Conservation (phyloP, 1,139 yeast species). For the Blastobotrys illinoisensis region DNA sequence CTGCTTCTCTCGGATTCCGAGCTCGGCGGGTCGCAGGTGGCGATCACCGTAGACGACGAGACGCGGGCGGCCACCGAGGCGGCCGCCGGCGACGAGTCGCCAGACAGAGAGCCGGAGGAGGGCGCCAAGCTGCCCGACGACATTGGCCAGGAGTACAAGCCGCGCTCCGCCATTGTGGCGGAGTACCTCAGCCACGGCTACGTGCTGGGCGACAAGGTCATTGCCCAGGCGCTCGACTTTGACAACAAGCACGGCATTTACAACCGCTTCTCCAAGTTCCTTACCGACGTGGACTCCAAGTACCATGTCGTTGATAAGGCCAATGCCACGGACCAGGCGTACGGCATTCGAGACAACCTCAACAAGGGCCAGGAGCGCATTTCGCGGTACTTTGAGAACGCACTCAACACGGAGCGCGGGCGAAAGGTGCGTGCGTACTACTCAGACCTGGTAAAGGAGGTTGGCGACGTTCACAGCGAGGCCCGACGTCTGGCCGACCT, state of each 20-base stretch:
- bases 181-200: conserved; percentile 73
- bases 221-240: conserved; percentile 49
- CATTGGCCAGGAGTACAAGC: conserved; percentile 70
- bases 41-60: conserved; percentile 41
- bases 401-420: conserved; percentile 42
- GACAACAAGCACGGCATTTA: conserved; percentile 65
- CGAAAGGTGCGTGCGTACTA: conserved; percentile 49
- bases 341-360: conserved; percentile 35
- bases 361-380: conserved; percentile 35
- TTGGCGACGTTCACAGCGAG: conserved; percentile 61
- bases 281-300: conserved; percentile 51
- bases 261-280: conserved; percentile 49
- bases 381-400: conserved; percentile 46
- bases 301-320: conserved; percentile 55
- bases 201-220: conserved; percentile 54
- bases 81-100: conserved; percentile 30
- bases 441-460: conserved; percentile 50
- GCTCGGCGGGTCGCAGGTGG: conserved; percentile 52
- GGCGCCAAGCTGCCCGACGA: conserved; percentile 33
- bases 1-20: conserved; percentile 68
- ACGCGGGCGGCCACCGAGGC: conserved; percentile 26
- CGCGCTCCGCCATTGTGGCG: conserved; percentile 69
- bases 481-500: conserved; percentile 64
- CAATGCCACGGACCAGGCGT: conserved; percentile 39
- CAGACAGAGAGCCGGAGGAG: conserved; percentile 19